These are phyloP conservation scores for Yarrowia bubula DNA, from an alignment of 805 yeast genomes.

Conservation along the genomic window DNA sequence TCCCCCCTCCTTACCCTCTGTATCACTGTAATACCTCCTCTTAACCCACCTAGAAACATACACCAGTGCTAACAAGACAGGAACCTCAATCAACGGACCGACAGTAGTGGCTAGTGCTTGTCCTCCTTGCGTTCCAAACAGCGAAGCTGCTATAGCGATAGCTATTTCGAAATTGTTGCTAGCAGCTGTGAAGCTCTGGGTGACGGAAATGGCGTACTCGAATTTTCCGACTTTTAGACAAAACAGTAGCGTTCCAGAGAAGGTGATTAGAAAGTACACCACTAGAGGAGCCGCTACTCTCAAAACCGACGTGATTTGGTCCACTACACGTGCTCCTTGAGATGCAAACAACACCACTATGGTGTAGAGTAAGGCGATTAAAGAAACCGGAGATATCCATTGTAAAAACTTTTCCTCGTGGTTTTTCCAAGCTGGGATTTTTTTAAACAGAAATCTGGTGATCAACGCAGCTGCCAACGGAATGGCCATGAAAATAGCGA, in stretches of 20 bases:
- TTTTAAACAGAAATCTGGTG: conserved; percentile 44
- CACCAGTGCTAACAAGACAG: conserved; percentile 43
- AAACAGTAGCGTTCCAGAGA: conserved; percentile 47
- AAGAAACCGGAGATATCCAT: conserved; percentile 49
- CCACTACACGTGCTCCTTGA: conserved; percentile 49
- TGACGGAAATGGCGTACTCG: conserved; percentile 44
- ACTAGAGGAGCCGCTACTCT: conserved; percentile 51
- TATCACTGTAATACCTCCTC: conserved; percentile 12
- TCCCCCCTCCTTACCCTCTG: not conserved
- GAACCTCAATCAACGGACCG: conserved; percentile 61
- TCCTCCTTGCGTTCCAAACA: conserved; percentile 52
- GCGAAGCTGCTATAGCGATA: conserved; percentile 52
- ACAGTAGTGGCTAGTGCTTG: conserved; percentile 59
- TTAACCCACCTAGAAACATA: conserved; percentile 29
- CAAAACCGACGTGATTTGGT: conserved; percentile 50
- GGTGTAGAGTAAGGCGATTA: conserved; percentile 53
- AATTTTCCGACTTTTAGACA: conserved; percentile 30
- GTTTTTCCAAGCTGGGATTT: conserved; percentile 27
- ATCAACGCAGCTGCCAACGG: conserved; percentile 50
- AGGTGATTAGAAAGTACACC: conserved; percentile 49
- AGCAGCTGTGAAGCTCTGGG: conserved; percentile 59
- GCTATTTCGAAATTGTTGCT: conserved; percentile 59
- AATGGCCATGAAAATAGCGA: conserved; percentile 53
- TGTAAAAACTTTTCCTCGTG: conserved; percentile 44
- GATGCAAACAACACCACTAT: conserved; percentile 52